These are phyloP conservation scores for Papiliotrema fonsecae DNA, from an alignment of 1,284 basidiomycete genomes.

Conservation along the genomic window DNA sequence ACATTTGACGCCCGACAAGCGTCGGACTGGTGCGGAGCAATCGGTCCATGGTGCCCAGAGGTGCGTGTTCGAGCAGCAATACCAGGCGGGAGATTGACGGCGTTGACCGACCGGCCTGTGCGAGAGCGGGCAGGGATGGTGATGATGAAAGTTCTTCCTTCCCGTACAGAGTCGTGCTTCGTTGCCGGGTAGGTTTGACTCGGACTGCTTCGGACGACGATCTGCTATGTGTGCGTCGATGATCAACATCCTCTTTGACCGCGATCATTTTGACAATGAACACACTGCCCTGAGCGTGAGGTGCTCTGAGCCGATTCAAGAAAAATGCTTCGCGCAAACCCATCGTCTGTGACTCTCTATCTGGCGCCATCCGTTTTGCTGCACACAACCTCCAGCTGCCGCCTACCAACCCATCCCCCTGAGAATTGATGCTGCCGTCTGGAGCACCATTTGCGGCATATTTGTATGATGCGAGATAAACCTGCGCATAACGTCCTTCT, in stretches of 20 bases:
- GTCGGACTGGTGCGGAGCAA: constrained; percentile 44
- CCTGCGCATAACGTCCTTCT: constrained; percentile 49
- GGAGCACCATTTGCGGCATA: neutral
- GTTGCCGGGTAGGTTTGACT: constrained; percentile 5
- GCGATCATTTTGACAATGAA: constrained; percentile 39
- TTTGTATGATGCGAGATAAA: constrained; percentile 47
- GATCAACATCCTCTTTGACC: constrained; percentile 37
- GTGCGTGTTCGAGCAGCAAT: constrained; percentile 47
- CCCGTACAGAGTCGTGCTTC: constrained; percentile 9
- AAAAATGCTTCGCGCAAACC: constrained; percentile 51
- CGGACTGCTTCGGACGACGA: constrained; percentile 21
- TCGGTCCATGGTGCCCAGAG: constrained; percentile 44
- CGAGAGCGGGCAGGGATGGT: constrained; percentile 21
- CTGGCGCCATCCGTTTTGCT: constrained; percentile 48
- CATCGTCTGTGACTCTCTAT: constrained; percentile 49
- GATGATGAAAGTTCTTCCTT: constrained; percentile 8
- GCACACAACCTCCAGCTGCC: constrained; percentile 48
- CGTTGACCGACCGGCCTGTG: constrained; percentile 11
- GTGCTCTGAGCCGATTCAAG: constrained; percentile 41
- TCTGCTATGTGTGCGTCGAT: constrained; percentile 14
- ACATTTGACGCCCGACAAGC: constrained; percentile 36
- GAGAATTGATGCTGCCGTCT: constrained; percentile 11
- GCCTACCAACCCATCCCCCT: constrained; percentile 15
- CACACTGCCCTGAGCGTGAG: constrained; percentile 13
- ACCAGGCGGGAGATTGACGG: constrained; percentile 33